Evolutionary conservation across 805 yeast genomes (phyloP), one percentile per base, ranked within the genome.

Genomic region (Saccharomycopsis sp.): DNA sequence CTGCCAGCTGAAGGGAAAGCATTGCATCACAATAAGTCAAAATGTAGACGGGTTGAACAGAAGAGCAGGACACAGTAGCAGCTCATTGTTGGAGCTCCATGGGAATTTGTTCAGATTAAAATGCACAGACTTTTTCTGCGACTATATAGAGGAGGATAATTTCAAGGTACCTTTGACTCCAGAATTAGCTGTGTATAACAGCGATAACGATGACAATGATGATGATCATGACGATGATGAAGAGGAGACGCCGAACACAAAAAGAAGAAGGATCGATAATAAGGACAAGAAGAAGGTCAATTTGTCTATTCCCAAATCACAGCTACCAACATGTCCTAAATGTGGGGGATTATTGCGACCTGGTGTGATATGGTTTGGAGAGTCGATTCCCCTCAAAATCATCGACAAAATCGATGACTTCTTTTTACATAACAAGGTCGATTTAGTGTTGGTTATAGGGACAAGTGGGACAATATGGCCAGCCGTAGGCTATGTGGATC

Each of bases 311-410:
- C 72, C 75, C 2, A 79, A 72, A 53, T 67, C 70, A 0, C 82
- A 82, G 1, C 75, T 89, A 9, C 97, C 97, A 1, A 78, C 70
- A 47, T 91, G 97, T 68, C 96, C 97, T 0, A 72, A 72, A 9
- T 91, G 97, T 68, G 77, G 75, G 2, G 86, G 85, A 0, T 68
- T 87, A 12, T 71, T 91, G 59, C 75, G 97, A 22, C 97, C 97
- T 0, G 96, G 94, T 0, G 96, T 91, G 2, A 92, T 90, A 3
- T 91, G 97, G 97, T 89, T 87, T 71, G 97, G 97, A n/a, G 97
- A 91, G 70, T 78, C 90, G 15, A 72, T 91, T 52, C 89, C 96
- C 0, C 69, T 88, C 57, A 72, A 72, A 53, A 78, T 77, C 12
- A 79, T 91, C 58, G 85, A 83, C 61, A 72, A 72, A 50, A 89